Percentiles rank a stretch among this genome's conserved stretches.
These are phyloP conservation scores for Ophiostoma quercus DNA, from an alignment of 2,329 filamentous ascomycete species.

Conservation along the genomic window DNA sequence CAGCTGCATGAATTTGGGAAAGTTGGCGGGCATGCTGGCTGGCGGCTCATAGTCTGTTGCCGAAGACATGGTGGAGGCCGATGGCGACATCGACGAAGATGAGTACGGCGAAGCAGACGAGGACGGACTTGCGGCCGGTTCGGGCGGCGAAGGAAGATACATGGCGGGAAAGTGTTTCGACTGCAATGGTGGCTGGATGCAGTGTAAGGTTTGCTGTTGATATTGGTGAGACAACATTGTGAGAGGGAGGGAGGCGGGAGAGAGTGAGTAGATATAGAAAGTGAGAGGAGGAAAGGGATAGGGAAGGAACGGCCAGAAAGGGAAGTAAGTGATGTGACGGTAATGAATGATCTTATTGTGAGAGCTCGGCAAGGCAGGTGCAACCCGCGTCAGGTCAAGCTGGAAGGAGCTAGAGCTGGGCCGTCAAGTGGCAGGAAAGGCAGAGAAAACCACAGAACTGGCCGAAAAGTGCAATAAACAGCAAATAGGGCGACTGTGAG, in stretches of 20 bases:
- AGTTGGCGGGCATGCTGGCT: constrained; percentile 23
- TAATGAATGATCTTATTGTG: neutral
- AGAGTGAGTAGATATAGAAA: neutral
- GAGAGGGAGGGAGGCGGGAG: neutral
- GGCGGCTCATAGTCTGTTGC: neutral
- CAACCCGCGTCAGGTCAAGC: neutral
- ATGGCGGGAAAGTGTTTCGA: constrained; percentile 1
- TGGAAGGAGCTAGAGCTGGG: neutral
- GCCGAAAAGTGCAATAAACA: neutral
- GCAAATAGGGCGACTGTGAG: neutral
- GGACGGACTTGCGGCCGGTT: neutral
- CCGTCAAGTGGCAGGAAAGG: neutral
- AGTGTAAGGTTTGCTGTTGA: constrained; percentile 20
- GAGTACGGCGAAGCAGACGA: neutral
- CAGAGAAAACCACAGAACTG: no score
- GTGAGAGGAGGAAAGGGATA: neutral
- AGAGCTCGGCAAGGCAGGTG: constrained; percentile 1
- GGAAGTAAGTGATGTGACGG: constrained; percentile 1
- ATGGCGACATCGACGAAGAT: neutral
- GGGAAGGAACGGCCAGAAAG: neutral
- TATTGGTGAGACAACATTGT: constrained; percentile 18
- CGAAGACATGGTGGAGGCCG: neutral
- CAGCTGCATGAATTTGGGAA: constrained; percentile 35
- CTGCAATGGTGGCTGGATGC: constrained; percentile 14
- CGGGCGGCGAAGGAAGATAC: neutral